Percentiles rank a stretch among this genome's conserved stretches.
phyloP scores from a whole-genome alignment of 2,329 filamentous ascomycete species.

The Colletotrichum zoysiae region DNA sequence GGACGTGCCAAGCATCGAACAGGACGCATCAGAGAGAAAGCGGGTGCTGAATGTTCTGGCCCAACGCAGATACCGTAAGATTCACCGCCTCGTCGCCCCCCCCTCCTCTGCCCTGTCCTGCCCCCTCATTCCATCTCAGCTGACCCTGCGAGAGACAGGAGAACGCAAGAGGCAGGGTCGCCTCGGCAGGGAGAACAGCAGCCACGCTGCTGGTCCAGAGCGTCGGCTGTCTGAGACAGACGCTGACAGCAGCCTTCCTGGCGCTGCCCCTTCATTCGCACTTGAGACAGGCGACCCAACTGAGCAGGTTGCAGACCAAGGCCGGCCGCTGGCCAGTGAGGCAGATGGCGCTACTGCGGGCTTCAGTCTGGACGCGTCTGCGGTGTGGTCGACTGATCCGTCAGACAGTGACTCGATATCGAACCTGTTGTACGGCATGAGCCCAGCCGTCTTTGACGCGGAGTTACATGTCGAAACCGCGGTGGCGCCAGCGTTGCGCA shows the following conservation, averaged over 20 bases:
- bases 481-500: background rate
- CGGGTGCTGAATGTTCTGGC: slow-evolving; percentile 66
- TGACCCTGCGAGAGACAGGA: slow-evolving; percentile 41
- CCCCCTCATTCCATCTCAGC: slow-evolving; percentile 11
- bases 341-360: slow-evolving; percentile 25
- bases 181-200: slow-evolving; percentile 21
- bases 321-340: background rate
- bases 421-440: slow-evolving; percentile 17
- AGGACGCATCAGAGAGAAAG: slow-evolving; percentile 66
- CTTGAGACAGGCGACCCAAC: slow-evolving; percentile 1
- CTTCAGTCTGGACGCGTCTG: slow-evolving; percentile 20
- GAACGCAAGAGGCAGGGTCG: slow-evolving; percentile 47
- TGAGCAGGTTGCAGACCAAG: slow-evolving; percentile 18
- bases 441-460: background rate
- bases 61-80: slow-evolving; percentile 64
- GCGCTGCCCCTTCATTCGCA: background rate
- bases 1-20: slow-evolving; percentile 60
- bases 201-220: slow-evolving; percentile 17
- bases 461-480: background rate
- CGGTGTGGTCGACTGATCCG: slow-evolving; percentile 15
- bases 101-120: background rate
- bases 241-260: background rate
- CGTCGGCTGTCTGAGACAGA: slow-evolving; percentile 8
- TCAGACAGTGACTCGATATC: slow-evolving; percentile 19
- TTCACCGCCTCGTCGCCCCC: slow-evolving; percentile 9